Conservation (phyloP, 2,329 filamentous ascomycete genomes). For the Penicillium sp. region DNA sequence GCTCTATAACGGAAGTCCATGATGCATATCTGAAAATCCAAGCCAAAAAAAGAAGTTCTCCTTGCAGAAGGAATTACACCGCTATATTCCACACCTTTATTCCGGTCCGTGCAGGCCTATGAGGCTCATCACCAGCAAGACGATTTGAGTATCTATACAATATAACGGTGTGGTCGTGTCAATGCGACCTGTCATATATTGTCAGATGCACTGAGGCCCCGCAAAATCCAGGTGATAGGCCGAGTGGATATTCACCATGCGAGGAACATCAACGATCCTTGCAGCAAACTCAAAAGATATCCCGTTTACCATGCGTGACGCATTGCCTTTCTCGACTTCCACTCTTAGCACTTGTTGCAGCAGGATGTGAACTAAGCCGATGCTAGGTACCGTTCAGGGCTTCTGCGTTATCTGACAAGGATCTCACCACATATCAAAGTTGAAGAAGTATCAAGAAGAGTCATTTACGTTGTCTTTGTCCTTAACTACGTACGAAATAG, state of each 20-base stretch:
- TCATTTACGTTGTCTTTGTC: not conserved
- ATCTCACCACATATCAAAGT: no score
- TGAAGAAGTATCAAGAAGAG: not conserved
- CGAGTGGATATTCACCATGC: slow-evolving; percentile 30
- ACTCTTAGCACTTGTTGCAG: slow-evolving; percentile 34
- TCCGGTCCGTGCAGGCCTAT: not conserved
- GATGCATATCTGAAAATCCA: not conserved
- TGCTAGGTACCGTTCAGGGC: slow-evolving; percentile 9
- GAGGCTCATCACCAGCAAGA: slow-evolving; percentile 1
- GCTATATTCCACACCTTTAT: not conserved
- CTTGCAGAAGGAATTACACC: no score
- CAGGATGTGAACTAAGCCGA: slow-evolving; percentile 32
- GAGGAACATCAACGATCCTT: slow-evolving; percentile 38
- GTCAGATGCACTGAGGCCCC: not conserved
- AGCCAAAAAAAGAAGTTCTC: not conserved
- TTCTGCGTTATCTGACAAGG: not conserved
- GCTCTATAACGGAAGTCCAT: slow-evolving; percentile 13
- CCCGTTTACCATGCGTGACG: slow-evolving; percentile 31
- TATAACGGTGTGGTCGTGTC: slow-evolving; percentile 27
- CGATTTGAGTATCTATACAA: slow-evolving; percentile 27
- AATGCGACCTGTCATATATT: slow-evolving; percentile 29
- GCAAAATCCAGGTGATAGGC: slow-evolving; percentile 1
- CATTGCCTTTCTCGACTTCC: slow-evolving; percentile 32
- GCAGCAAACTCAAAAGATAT: slow-evolving; percentile 41
- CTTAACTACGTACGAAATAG: not conserved